Conservation (phyloP, 345 rosid genomes). For the Camelina neglecta region DNA sequence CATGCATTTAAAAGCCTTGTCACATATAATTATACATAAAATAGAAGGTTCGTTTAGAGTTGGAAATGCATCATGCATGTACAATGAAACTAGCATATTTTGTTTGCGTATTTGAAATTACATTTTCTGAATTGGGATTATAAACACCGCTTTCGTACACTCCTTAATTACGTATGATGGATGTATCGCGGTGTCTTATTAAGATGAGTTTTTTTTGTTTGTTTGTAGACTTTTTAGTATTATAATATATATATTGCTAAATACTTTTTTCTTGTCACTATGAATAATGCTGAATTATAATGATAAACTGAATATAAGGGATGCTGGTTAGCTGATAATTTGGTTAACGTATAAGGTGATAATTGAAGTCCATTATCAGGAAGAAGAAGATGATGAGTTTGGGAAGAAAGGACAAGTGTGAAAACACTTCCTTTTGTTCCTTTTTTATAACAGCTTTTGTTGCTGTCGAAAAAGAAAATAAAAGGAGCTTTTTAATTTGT, state of each 20-base stretch:
- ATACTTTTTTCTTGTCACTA: background rate
- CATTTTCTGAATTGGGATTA: background rate
- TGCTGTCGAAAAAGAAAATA: too few species aligned
- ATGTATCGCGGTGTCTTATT: background rate
- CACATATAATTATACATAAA: background rate
- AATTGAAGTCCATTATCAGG: conserved; percentile 37
- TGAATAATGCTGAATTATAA: conserved; percentile 7
- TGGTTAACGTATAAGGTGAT: conserved; percentile 41
- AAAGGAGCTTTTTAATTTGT: background rate
- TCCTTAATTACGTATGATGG: background rate
- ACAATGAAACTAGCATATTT: background rate
- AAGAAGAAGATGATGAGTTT: conserved; percentile 19
- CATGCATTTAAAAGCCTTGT: background rate
- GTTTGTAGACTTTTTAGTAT: background rate
- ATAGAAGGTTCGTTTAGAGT: background rate
- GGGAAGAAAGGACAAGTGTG: conserved; percentile 21
- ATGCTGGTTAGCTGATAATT: conserved; percentile 27
- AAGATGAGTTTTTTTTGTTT: background rate
- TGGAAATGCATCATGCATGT: conserved; percentile 4
- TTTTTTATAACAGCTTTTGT: background rate
- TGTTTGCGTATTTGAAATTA: conserved; percentile 9
- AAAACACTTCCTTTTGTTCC: background rate
- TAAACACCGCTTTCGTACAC: background rate
- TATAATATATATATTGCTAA: background rate
- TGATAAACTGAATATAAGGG: background rate